Percentiles rank a stretch among this genome's conserved stretches.
Evolutionary conservation across 257 asterid genomes (phyloP).

Genomic region (Solanum pinnatisectum): DNA sequence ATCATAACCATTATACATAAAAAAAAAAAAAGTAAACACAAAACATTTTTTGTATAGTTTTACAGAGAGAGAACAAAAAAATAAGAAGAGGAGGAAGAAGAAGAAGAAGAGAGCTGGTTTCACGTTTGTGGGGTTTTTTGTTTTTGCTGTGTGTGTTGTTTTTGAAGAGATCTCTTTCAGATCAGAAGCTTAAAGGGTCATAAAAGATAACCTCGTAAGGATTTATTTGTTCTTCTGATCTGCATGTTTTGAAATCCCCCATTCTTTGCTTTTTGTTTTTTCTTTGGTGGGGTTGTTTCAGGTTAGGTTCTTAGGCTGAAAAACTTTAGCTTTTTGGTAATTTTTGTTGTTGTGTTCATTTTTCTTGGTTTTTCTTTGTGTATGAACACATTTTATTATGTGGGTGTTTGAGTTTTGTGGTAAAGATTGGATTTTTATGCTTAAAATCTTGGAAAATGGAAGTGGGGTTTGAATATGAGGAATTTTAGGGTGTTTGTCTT

Average conservation of each 20-base stretch:
- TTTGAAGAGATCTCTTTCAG: conserved; percentile 3
- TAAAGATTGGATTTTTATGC: not conserved
- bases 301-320: not conserved
- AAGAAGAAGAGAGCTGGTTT: not conserved
- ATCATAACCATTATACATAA: not conserved
- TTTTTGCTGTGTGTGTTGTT: conserved; percentile 1
- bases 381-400: not conserved
- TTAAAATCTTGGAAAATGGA: not conserved
- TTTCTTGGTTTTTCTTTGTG: not conserved
- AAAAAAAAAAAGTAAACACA: not conserved
- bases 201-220: not conserved
- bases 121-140: conserved; percentile 2
- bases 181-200: conserved; percentile 3
- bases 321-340: not conserved
- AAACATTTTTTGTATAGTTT: not conserved
- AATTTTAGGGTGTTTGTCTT: not conserved
- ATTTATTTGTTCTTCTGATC: not conserved
- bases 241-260: not conserved
- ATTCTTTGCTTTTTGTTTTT: not conserved
- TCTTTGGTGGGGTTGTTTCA: conserved; percentile 1
- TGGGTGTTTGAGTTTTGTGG: not conserved
- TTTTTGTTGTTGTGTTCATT: not conserved
- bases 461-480: not conserved
- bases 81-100: not conserved
- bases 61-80: not conserved